Evolutionary conservation across 495 filamentous ascomycete species (phyloP), one percentile per base, ranked within the genome.

Genomic region (Penicillium angulare): DNA sequence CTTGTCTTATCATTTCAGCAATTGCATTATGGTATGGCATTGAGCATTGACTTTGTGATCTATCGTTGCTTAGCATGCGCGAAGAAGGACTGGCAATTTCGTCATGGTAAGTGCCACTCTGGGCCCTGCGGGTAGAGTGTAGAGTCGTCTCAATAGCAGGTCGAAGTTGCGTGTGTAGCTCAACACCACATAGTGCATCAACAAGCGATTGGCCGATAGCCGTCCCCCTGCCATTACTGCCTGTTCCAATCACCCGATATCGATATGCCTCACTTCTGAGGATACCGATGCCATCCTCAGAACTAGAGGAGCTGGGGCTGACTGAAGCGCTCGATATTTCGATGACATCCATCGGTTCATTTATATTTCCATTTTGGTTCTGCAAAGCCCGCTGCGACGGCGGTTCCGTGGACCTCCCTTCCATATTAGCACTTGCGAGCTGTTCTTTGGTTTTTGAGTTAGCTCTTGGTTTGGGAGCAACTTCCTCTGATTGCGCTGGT

Each of bases 181-280:
- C 38, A 16, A 33, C 41, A 22, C 48, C 47, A 5, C 53, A 38
- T 5, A 72, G 56, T 4, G 67, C 67, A 42, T 57, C 60, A 16
- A 52, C 36, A 5, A 72, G 51, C 32, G 67, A 70, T 32, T 53
- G 39, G 6, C 61, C 69, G 21, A 70, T 55, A 17, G 34, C 27
- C 38, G 61, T 43, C 3, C 67, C 69, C 47, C 65, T 64, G 16
- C 69, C 67, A 24, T 49, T 20, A 29, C 13, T 31, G 7, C 17
- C 40, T 39, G 16, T 32, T 23, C 27, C 6, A 31, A 27, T 20
- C 15, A 36, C 29, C 18, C 17, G 48, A 3, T 16, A 23, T 13
- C 17, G 48, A 7, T 16, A 23, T 3, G 18, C n/a, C 5, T 50
- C 4, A 4, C 5, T 23, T 31, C 15, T 47, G 16, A 29, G 35